Evolutionary conservation across 768 basidiomycete genomes (phyloP).

Genomic region (Podaxis sp.): DNA sequence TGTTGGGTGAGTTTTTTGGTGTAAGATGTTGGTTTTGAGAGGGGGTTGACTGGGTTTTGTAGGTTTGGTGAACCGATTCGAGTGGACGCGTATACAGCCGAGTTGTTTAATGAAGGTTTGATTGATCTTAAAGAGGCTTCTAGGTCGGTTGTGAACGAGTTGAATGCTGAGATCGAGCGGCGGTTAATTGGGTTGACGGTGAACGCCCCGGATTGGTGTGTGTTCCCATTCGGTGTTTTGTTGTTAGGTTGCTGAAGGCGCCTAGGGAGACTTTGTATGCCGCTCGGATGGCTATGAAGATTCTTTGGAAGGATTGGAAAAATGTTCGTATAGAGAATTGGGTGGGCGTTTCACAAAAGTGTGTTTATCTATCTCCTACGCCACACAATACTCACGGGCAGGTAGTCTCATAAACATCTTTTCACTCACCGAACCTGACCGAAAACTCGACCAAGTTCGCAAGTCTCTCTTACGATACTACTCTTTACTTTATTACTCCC

Average conservation of each 20-base stretch:
- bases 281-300: slow-evolving; percentile 50
- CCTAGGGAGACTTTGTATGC: slow-evolving; percentile 59
- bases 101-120: slow-evolving; percentile 31
- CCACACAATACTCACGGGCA: not conserved
- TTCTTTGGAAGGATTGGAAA: slow-evolving; percentile 50
- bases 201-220: slow-evolving; percentile 67
- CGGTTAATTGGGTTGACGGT: slow-evolving; percentile 50
- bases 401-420: slow-evolving; percentile 14
- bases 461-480: slow-evolving; percentile 49
- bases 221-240: not conserved
- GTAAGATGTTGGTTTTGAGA: not conserved
- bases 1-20: slow-evolving; percentile 16
- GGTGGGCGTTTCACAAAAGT: slow-evolving; percentile 57
- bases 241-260: not conserved
- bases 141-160: slow-evolving; percentile 49
- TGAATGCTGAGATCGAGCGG: slow-evolving; percentile 47
- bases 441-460: slow-evolving; percentile 27
- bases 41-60: not conserved
- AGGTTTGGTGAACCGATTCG: slow-evolving; percentile 54
- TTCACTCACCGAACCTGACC: slow-evolving; percentile 2
- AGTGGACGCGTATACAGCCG: slow-evolving; percentile 45
- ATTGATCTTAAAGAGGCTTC: slow-evolving; percentile 31
- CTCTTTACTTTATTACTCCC: slow-evolving; percentile 46
- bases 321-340: slow-evolving; percentile 44
- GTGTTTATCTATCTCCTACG: slow-evolving; percentile 15